These are phyloP conservation scores for Cladosporium sphaerospermum DNA, from an alignment of 2,329 filamentous ascomycete species.

Conservation along the genomic window DNA sequence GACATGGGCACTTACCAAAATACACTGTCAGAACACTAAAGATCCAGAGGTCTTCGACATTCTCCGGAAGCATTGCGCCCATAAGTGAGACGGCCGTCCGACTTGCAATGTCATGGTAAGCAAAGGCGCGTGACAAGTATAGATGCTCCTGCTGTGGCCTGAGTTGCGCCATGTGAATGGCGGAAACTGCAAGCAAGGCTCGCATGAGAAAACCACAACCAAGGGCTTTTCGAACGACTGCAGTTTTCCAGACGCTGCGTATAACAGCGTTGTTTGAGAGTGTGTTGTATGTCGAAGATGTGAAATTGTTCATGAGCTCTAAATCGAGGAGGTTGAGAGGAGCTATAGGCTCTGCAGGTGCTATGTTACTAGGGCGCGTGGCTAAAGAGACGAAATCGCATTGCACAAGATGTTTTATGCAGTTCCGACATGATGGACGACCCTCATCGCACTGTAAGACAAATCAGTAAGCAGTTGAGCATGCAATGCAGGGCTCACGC, in stretches of 20 bases:
- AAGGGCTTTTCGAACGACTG: background rate
- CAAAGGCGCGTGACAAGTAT: constrained; percentile 1
- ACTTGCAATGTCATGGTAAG: background rate
- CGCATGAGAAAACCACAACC: constrained; percentile 1
- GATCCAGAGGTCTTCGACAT: constrained; percentile 1
- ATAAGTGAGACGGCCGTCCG: background rate
- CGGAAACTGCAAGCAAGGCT: constrained; percentile 1
- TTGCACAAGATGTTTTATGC: background rate
- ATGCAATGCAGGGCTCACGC: too few species aligned
- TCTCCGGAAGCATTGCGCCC: background rate
- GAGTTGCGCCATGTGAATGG: background rate
- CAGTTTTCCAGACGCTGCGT: constrained; percentile 1
- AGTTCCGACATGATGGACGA: constrained; percentile 1
- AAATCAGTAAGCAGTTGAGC: background rate
- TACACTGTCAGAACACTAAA: background rate
- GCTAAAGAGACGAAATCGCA: background rate
- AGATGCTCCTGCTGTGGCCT: background rate
- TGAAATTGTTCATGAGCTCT: constrained; percentile 4
- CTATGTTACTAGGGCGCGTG: background rate
- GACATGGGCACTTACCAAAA: background rate
- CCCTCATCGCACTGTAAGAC: constrained; percentile 2
- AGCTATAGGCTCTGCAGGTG: background rate
- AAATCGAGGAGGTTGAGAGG: background rate
- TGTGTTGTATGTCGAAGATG: background rate
- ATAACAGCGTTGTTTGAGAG: background rate